These are phyloP conservation scores for Bipolaris gigantea DNA, from an alignment of 2,329 filamentous ascomycete species.

Conservation along the genomic window DNA sequence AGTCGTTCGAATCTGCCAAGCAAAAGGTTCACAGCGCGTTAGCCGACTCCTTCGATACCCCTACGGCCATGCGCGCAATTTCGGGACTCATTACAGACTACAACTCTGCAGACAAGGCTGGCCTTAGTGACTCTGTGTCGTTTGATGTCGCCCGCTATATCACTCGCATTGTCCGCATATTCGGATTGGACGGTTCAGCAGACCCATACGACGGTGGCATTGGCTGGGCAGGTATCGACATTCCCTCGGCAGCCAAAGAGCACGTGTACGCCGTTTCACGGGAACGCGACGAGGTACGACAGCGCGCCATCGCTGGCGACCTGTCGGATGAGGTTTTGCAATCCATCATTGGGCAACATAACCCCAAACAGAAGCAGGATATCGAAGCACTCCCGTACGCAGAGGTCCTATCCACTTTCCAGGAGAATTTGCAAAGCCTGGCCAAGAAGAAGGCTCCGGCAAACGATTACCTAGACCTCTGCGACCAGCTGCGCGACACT, in stretches of 20 bases:
- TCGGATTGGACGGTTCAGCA: constrained; percentile 71
- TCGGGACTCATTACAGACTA: constrained; percentile 75
- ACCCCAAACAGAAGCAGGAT: constrained; percentile 32
- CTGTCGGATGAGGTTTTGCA: constrained; percentile 32
- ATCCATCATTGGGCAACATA: constrained; percentile 46
- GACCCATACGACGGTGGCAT: constrained; percentile 52
- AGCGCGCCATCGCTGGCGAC: constrained; percentile 55
- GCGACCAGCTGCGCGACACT: constrained; percentile 71
- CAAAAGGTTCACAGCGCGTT: constrained; percentile 66
- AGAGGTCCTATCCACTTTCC: constrained; percentile 54
- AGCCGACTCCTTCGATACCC: constrained; percentile 85
- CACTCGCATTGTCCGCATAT: constrained; percentile 79
- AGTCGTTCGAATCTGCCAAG: constrained; percentile 58
- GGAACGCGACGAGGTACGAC: constrained; percentile 61
- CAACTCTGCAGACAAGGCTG: constrained; percentile 57
- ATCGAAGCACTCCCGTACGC: constrained; percentile 50
- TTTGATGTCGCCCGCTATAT: constrained; percentile 71
- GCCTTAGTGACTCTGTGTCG: constrained; percentile 52
- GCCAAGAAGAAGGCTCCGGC: constrained; percentile 55
- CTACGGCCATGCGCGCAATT: constrained; percentile 75
- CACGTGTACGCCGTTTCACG: constrained; percentile 63
- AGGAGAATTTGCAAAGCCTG: constrained; percentile 64
- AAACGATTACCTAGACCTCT: constrained; percentile 74
- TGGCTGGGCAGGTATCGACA: constrained; percentile 67
- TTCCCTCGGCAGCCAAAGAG: constrained; percentile 61